A percentile compares a stretch with the other conserved stretches of the same genome.
Evolutionary conservation across 2,329 filamentous ascomycete genomes (phyloP).

Genomic region (Aspergillus sclerotialis): DNA sequence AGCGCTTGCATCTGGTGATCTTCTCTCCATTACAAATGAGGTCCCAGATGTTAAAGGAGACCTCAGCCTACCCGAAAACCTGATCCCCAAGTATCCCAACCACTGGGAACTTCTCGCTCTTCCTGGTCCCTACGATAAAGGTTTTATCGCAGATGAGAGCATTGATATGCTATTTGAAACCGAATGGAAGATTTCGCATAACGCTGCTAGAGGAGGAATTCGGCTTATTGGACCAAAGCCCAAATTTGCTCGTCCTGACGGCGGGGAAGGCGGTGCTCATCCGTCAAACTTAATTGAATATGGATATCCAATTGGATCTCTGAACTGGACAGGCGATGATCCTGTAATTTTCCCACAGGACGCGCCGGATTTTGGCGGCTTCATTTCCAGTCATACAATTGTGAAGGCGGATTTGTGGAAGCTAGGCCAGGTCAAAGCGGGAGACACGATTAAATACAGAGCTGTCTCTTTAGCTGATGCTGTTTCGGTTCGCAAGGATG

Average conservation of each 20-base stretch:
- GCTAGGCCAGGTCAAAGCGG: constrained; percentile 55
- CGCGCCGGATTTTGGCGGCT: constrained; percentile 55
- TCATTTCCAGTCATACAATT: constrained; percentile 50
- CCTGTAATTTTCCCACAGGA: constrained; percentile 55
- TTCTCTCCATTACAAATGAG: constrained; percentile 40
- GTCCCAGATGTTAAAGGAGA: constrained; percentile 25
- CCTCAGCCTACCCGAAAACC: constrained; percentile 35
- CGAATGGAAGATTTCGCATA: constrained; percentile 56
- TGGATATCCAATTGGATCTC: constrained; percentile 51
- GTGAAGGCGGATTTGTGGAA: constrained; percentile 55
- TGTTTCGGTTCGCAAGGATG: constrained; percentile 35
- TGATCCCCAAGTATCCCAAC: constrained; percentile 44
- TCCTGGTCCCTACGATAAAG: constrained; percentile 51
- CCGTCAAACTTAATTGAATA: constrained; percentile 55
- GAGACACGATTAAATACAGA: constrained; percentile 47
- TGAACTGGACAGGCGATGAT: constrained; percentile 58
- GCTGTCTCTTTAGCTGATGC: constrained; percentile 48
- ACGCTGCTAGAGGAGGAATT: constrained; percentile 54
- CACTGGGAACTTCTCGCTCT: constrained; percentile 50
- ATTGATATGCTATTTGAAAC: constrained; percentile 52
- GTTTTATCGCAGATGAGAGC: constrained; percentile 45
- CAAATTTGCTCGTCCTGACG: constrained; percentile 52
- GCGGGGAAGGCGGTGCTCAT: constrained; percentile 58
- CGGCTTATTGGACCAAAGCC: constrained; percentile 53
- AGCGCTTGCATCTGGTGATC: constrained; percentile 47